Base-by-base conservation (phyloP, 306 rosid genomes). In the Ormosia semicastrata region DNA sequence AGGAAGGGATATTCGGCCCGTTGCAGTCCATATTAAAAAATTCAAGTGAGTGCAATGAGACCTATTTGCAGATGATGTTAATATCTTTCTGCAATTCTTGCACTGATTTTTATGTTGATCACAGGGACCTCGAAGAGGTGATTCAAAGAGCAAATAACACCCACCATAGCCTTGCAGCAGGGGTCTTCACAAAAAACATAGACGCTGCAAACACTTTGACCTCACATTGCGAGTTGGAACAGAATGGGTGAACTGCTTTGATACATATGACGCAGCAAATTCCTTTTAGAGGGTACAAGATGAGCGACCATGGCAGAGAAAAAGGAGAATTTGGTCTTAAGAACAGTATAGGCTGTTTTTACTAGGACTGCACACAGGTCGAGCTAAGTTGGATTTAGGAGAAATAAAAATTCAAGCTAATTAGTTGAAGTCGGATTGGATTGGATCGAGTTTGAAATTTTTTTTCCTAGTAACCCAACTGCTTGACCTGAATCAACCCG, bases 201-300 rank as follows among this genome's bases (percentile, higher is more conserved):
- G 84, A 88, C 52, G 91, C 93, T 2, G 98, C 98, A 0, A 90
- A 91, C 88, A 85, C 85, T 1, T 73, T 93, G 77, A 89, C 89
- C 84, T 94, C 0, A 92, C 97, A 36, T 60, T 93, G 83, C 78
- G 93, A 75, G 97, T 11, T 4, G 98, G 98, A 66, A 78, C 89
- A 2, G 93, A 91, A 1, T 93, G 90, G 90, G 56, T 93, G 68
- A 93, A 93, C 63, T 85, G 93, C 89, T 93, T 63, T 72, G 92
- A 90, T 64, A 65, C 68, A 71, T 90, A 91, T 85, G 98, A 91
- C 70, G 94, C 98, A 53, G 88, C 93, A 36, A 85, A n/a, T 93
- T 89, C 98, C 97, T 17, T 91, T 93, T 67, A 94, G 98, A 50
- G 97, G 98, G 49, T 93, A 83, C 80, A 93, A 93, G 86, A 86